Percentiles rank a stretch among this genome's conserved stretches.
phyloP scores from a whole-genome alignment of 176 grass and related monocot genomes.

The Juncus inflexus region DNA sequence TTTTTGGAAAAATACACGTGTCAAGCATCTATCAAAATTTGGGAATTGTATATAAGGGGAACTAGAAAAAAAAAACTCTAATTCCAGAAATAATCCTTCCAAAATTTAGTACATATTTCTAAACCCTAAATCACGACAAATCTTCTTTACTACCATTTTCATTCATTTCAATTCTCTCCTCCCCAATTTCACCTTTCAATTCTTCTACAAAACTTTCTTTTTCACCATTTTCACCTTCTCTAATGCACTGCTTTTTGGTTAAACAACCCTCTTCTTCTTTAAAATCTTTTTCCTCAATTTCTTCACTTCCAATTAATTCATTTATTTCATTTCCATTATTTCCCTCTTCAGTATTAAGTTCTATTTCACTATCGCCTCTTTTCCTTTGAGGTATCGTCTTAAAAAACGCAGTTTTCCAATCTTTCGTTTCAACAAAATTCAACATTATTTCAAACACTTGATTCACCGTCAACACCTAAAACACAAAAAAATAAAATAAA shows the following conservation, averaged over 20 bases:
- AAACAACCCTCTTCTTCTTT: constrained; percentile 22
- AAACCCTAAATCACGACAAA: too few species aligned
- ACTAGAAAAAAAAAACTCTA: too few species aligned
- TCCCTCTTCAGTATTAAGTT: constrained; percentile 26
- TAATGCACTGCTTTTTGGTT: constrained; percentile 57
- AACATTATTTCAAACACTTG: constrained; percentile 97
- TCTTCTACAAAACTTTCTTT: constrained; percentile 20
- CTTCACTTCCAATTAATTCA: constrained; percentile 17
- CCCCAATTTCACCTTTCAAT: constrained; percentile 3
- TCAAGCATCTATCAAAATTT: too few species aligned
- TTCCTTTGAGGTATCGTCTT: constrained; percentile 84
- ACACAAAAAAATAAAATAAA: background rate
- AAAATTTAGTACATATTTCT: too few species aligned
- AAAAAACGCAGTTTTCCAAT: constrained; percentile 93
- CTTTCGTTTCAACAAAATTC: constrained; percentile 82
- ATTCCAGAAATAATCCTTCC: too few species aligned
- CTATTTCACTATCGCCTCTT: constrained; percentile 39
- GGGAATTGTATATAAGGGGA: too few species aligned
- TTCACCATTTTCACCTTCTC: constrained; percentile 21
- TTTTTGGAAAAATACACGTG: too few species aligned
- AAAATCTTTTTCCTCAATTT: constrained; percentile 19
- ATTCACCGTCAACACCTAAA: constrained; percentile 91
- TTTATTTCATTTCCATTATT: constrained; percentile 6
- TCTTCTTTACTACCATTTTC: constrained; percentile 13
- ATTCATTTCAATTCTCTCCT: background rate